A percentile compares a stretch with the other conserved stretches of the same genome.
Evolutionary conservation across 2,329 filamentous ascomycete species (phyloP).

Genomic region (Mariannaea sp.): DNA sequence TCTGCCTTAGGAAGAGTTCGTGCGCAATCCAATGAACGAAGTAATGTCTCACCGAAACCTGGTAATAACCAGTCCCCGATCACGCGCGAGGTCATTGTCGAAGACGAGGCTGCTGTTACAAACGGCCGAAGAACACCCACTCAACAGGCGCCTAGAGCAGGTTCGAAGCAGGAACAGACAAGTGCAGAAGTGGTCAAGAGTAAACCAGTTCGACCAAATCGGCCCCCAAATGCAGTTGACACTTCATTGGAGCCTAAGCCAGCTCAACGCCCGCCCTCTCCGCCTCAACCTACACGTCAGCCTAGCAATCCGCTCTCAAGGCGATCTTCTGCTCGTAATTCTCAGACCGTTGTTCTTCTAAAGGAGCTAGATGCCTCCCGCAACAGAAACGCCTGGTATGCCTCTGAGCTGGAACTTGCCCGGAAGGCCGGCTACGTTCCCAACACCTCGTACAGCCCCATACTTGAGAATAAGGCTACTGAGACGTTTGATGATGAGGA

Average conservation of each 20-base stretch:
- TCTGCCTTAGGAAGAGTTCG: slow-evolving; percentile 50
- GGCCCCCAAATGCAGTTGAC: slow-evolving; percentile 70
- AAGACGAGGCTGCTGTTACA: slow-evolving; percentile 56
- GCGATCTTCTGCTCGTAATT: slow-evolving; percentile 63
- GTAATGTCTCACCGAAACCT: slow-evolving; percentile 46
- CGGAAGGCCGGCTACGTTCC: slow-evolving; percentile 86
- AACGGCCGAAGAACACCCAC: slow-evolving; percentile 70
- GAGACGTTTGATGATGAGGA: slow-evolving; percentile 92
- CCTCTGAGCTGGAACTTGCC: slow-evolving; percentile 89
- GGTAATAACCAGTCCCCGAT: slow-evolving; percentile 48
- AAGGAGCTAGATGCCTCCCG: slow-evolving; percentile 87
- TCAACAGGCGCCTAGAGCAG: slow-evolving; percentile 49
- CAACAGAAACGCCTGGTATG: slow-evolving; percentile 94
- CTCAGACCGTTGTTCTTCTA: slow-evolving; percentile 73
- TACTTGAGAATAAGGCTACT: slow-evolving; percentile 74
- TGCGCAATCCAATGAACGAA: slow-evolving; percentile 56
- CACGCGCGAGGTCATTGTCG: slow-evolving; percentile 42
- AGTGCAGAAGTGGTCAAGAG: slow-evolving; percentile 41
- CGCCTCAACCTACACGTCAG: slow-evolving; percentile 62
- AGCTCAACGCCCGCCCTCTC: slow-evolving; percentile 56
- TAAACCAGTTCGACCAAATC: slow-evolving; percentile 42
- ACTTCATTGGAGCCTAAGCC: slow-evolving; percentile 63
- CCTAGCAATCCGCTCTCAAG: slow-evolving; percentile 62
- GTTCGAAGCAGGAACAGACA: slow-evolving; percentile 44
- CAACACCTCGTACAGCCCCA: slow-evolving; percentile 70